These are phyloP conservation scores for Clavaria fumosa DNA, from an alignment of 768 basidiomycete genomes.

Conservation along the genomic window DNA sequence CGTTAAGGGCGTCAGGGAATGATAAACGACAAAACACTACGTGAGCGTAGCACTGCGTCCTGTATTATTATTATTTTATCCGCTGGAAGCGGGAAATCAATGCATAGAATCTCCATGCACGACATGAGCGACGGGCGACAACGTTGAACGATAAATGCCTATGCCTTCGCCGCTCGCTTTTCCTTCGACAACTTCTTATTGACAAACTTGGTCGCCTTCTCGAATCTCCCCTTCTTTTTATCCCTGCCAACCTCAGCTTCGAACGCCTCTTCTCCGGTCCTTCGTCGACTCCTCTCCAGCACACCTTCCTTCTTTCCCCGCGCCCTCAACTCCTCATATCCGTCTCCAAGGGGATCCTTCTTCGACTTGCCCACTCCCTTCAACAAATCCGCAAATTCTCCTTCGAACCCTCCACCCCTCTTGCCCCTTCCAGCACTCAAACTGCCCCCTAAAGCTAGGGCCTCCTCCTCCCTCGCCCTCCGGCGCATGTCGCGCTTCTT, in stretches of 20 bases:
- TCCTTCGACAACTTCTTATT: constrained; percentile 15
- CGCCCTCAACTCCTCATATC: constrained; percentile 67
- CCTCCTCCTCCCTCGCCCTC: constrained; percentile 68
- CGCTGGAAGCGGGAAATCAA: no score
- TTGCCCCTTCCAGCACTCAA: constrained; percentile 40
- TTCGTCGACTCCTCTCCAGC: constrained; percentile 35
- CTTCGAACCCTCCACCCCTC: constrained; percentile 57
- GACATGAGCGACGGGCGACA: no score
- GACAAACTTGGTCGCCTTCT: constrained; percentile 28
- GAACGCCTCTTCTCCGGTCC: constrained; percentile 15
- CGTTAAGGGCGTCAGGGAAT: no score
- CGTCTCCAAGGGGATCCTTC: constrained; percentile 37
- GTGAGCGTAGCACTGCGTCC: no score
- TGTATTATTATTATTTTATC: no score
- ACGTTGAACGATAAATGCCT: no score
- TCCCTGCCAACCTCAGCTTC: constrained; percentile 17
- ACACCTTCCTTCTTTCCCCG: constrained; percentile 48
- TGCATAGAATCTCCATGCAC: no score
- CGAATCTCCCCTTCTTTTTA: constrained; percentile 35
- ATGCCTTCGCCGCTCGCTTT: no score
- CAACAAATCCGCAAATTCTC: constrained; percentile 75
- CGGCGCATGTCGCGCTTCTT: constrained; percentile 72
- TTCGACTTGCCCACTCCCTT: constrained; percentile 38
- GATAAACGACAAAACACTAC: no score
- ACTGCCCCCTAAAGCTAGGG: constrained; percentile 70